Evolutionary conservation across 129 eudicot species (phyloP), one percentile per base, ranked within the genome.

Genomic region (Erigeron canadensis): DNA sequence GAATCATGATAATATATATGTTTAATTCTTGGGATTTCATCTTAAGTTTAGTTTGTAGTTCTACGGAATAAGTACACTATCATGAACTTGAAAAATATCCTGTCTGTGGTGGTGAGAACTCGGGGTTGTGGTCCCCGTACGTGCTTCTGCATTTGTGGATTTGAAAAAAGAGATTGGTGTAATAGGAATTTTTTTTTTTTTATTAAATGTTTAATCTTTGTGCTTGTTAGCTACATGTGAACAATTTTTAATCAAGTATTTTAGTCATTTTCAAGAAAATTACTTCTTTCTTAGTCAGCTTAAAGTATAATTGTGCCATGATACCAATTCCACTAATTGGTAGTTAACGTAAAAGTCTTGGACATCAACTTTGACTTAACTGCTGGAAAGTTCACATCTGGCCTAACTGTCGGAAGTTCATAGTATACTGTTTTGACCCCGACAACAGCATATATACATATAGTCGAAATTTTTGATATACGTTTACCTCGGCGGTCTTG

Each of bases 301-400:
- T n/a, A 22, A 17, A 50, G 72, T 71, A 66, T 79, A 54, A 56
- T 71, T 79, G 65, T 75, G 62, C 72, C 44, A 54, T 71, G 51
- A 57, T 75, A 60, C 81, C 45, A 60, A 47, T 75, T 67, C 81
- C 82, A 76, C 81, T 77, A 76, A 63, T 84, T 61, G 71, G 69
- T 84, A 16, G 42, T 62, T 76, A 43, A 23, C 59, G 11, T 16
- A 16, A 75, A 53, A 76, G 5, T 46, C 63, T 73, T 80, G 69
- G 75, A 51, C 44, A 41, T 66, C 55, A 65, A 40, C 28, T 45
- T 81, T 62, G 56, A 64, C 56, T 61, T 79, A 42, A 50, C 13
- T 23, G 42, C 54, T 38, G 63, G 62, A 42, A 51, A 21, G 62
- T 70, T 59, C 55, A 40, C 10, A 67, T 61, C 54, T 58, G 69